Evolutionary conservation across 371 early-diverging fungal species (phyloP), one percentile per base, ranked within the genome.

Genomic region (Dinochytrium kinnereticum): DNA sequence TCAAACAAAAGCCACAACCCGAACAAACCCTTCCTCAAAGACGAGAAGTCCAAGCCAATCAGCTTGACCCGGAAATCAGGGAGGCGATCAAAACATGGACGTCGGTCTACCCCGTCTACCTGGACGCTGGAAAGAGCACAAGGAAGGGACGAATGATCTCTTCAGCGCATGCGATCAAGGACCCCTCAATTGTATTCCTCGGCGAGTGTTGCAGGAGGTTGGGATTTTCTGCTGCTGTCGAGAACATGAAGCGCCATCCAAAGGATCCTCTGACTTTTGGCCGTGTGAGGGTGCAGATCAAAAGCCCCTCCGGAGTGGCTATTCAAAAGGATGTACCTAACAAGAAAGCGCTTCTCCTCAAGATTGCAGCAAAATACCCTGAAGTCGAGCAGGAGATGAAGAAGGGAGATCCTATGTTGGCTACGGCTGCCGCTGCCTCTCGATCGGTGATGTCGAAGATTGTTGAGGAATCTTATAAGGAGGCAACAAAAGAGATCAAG

Each of bases 161-260:
- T 1, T 82, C 87, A 55, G 77, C 73, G 37, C 78, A 80, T 59
- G 85, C 85, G 28, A 81, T 87, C 26, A 79, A 83, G 31, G 84
- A 87, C 2, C 92, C 92, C 36, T 83, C 87, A 78, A 88, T 88
- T 26, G 85, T 91, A 55, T 89, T 88, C 73, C 90, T 91, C 80
- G 88, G 88, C 5, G 80, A 89, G 68, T 90, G 90, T 28, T 83
- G 84, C 36, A 86, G 86, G 71, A 78, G 80, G 19, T 75, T 91
- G 39, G 84, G 88, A 31, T 80, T 91, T 34, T 80, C 82, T 1
- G 85, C 85, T 39, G 88, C 87, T 10, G 85, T 90, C 59, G 92
- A 91, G 80, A 83, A 44, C 24, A 64, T 64, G 24, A 76, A 72
- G 64, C 76, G 82, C 15, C 82, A 82, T 50, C 82, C 82, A 19